Conservation (phyloP, 1,284 basidiomycete genomes). For the Moesziomyces aphidis region DNA sequence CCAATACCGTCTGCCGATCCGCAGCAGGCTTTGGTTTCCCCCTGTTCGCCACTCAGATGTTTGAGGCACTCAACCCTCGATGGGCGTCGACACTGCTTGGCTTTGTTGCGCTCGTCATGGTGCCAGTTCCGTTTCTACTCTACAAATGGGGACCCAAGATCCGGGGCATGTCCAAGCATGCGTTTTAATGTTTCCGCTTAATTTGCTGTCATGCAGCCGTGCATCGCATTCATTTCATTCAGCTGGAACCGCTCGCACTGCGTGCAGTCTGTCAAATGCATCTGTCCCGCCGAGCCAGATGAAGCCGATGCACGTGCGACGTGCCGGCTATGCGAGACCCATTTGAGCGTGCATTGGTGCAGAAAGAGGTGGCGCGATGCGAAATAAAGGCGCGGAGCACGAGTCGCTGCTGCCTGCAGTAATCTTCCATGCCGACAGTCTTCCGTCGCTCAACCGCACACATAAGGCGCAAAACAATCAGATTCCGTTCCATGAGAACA, state of each 20-base stretch:
- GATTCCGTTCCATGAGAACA: neutral
- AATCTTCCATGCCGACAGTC: no score
- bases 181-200: conserved; percentile 19
- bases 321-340: no score
- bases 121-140: conserved; percentile 75
- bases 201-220: neutral
- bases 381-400: no score
- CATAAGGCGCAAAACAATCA: no score
- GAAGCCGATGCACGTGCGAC: no score
- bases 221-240: neutral
- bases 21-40: conserved; percentile 74
- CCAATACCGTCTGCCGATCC: conserved; percentile 77
- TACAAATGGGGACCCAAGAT: conserved; percentile 70
- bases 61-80: conserved; percentile 74
- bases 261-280: neutral
- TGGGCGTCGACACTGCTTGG: conserved; percentile 82
- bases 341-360: no score
- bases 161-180: conserved; percentile 58
- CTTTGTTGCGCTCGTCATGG: conserved; percentile 76
- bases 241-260: no score
- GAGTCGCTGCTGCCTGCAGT: no score
- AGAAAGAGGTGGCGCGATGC: no score
- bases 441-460: no score
- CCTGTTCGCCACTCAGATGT: conserved; percentile 72
- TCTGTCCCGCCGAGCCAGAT: no score